Evolutionary conservation across 2,329 filamentous ascomycete species (phyloP).

Genomic region (Ampelomyces quisqualis): DNA sequence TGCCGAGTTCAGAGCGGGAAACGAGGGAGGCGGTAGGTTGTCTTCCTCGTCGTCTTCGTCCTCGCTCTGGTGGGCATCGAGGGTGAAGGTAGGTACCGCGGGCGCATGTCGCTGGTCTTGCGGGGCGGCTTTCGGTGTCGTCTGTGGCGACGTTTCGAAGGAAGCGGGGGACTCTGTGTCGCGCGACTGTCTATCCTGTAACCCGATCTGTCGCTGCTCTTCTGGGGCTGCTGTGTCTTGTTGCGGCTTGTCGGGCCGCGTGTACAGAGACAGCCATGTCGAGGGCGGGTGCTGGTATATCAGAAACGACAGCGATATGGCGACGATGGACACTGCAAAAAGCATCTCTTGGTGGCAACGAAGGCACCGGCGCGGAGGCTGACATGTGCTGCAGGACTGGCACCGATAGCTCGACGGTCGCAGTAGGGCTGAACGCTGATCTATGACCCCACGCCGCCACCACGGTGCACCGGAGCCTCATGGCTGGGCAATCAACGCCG

Average conservation of each 20-base stretch:
- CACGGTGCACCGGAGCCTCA: constrained; percentile 1
- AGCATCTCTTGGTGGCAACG: constrained; percentile 37
- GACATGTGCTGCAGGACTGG: not conserved
- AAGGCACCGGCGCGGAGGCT: constrained; percentile 14
- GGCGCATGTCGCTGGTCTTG: constrained; percentile 15
- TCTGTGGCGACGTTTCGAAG: constrained; percentile 25
- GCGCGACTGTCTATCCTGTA: constrained; percentile 10
- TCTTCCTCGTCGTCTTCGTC: constrained; percentile 37
- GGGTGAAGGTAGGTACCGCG: constrained; percentile 40
- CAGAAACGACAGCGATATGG: constrained; percentile 41
- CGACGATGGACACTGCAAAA: constrained; percentile 41
- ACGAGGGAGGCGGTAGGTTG: constrained; percentile 44
- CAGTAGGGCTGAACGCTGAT: constrained; percentile 24
- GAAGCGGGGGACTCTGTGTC: constrained; percentile 2
- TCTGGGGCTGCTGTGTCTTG: constrained; percentile 10
- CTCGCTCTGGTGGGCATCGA: constrained; percentile 37
- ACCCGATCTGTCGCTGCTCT: constrained; percentile 17
- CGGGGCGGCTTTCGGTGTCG: constrained; percentile 37
- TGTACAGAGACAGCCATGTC: constrained; percentile 34
- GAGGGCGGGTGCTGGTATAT: constrained; percentile 41
- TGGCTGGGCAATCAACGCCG: not conserved
- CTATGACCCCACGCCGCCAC: constrained; percentile 17
- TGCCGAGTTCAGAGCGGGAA: constrained; percentile 51
- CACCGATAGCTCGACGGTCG: not conserved
- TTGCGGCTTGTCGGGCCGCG: constrained; percentile 15